Evolutionary conservation across 495 filamentous ascomycete species (phyloP).

Genomic region (Lentithecium fluviatile): DNA sequence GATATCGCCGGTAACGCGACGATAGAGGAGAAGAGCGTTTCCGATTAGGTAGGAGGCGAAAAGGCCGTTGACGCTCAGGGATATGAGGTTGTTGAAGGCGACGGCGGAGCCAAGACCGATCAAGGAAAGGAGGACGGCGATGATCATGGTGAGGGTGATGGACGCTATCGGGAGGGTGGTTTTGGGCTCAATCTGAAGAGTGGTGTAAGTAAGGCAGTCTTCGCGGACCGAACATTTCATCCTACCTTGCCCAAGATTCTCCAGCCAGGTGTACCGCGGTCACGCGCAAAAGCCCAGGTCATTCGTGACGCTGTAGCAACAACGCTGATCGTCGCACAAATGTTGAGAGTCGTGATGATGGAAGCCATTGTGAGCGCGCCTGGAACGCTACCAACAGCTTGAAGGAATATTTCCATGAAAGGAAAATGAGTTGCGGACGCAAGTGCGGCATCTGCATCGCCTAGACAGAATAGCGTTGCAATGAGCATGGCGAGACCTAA

Average conservation of each 20-base stretch:
- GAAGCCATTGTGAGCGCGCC: constrained; percentile 24
- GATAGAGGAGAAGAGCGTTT: too few relatives aligned
- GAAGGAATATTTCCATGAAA: constrained; percentile 33
- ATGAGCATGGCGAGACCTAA: constrained; percentile 34
- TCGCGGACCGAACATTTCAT: background rate
- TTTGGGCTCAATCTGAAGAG: background rate
- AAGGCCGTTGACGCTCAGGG: constrained; percentile 33
- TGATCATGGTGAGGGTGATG: constrained; percentile 9
- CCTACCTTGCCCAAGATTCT: background rate
- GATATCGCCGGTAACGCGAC: background rate
- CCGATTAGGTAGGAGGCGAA: constrained; percentile 1
- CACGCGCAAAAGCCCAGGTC: constrained; percentile 40
- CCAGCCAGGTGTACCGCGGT: constrained; percentile 21
- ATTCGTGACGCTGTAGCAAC: constrained; percentile 32
- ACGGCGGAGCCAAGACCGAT: constrained; percentile 58
- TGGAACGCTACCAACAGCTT: constrained; percentile 9
- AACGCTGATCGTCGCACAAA: constrained; percentile 32
- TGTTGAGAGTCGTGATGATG: constrained; percentile 32
- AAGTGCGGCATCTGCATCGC: constrained; percentile 24
- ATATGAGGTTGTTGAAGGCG: constrained; percentile 56
- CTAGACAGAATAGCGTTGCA: constrained; percentile 31
- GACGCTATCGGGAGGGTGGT: background rate
- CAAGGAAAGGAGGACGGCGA: constrained; percentile 53
- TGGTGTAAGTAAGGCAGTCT: background rate
- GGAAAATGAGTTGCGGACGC: constrained; percentile 19